These are phyloP conservation scores for Clavispora asparagi DNA, from an alignment of 805 yeast genomes.

Conservation along the genomic window DNA sequence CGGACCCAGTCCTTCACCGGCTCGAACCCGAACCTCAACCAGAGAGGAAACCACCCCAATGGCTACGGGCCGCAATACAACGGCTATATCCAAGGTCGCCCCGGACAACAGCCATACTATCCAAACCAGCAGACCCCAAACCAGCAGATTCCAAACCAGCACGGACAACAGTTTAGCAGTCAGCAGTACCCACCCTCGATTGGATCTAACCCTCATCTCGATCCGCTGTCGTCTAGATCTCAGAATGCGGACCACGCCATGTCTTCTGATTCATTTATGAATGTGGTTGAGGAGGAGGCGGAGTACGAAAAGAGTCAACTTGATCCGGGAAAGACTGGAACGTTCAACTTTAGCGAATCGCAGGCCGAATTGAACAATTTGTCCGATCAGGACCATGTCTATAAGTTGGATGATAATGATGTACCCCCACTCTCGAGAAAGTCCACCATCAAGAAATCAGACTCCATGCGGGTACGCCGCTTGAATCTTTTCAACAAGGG, in stretches of 20 bases:
- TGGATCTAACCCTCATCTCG: too few species aligned
- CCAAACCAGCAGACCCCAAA: background rate
- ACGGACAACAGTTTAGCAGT: background rate
- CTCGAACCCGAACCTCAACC: background rate
- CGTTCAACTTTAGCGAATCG: background rate
- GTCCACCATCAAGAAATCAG: slow-evolving; percentile 35
- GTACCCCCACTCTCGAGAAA: slow-evolving; percentile 28
- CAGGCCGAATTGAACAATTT: slow-evolving; percentile 6
- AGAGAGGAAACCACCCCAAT: too few species aligned
- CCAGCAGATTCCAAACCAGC: background rate
- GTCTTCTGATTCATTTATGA: slow-evolving; percentile 13
- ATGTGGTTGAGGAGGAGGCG: slow-evolving; percentile 15
- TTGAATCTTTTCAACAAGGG: slow-evolving; percentile 30
- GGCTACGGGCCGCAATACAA: background rate
- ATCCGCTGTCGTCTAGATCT: background rate
- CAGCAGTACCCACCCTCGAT: too few species aligned
- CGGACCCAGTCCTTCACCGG: slow-evolving; percentile 4
- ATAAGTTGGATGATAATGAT: slow-evolving; percentile 26
- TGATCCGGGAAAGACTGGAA: background rate
- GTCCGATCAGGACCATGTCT: slow-evolving; percentile 25
- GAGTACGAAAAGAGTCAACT: slow-evolving; percentile 5
- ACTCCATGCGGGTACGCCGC: slow-evolving; percentile 38
- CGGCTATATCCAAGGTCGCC: background rate
- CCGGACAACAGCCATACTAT: background rate
- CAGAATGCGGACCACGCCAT: background rate